Conservation (phyloP, 2,329 filamentous ascomycete species). For the Aspergillus uvarum region DNA sequence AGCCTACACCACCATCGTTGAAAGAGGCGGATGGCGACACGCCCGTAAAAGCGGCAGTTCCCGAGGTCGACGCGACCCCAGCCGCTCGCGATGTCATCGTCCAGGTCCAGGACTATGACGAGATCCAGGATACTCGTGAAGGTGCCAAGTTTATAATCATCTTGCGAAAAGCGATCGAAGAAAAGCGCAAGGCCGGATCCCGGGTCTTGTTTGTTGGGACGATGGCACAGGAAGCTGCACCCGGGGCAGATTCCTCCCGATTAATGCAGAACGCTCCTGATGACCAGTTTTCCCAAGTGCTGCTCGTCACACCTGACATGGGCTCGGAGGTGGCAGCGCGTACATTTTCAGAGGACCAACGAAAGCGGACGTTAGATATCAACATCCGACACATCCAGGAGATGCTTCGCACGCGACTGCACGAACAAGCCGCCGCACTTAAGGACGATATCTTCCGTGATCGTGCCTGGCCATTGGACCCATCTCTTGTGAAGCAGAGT, state of each 20-base stretch:
- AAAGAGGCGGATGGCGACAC: constrained; percentile 12
- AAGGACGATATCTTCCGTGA: constrained; percentile 33
- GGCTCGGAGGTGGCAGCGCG: constrained; percentile 37
- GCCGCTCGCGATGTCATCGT: constrained; percentile 60
- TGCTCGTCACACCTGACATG: constrained; percentile 55
- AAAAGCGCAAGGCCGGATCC: constrained; percentile 68
- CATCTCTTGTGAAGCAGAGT: constrained; percentile 32
- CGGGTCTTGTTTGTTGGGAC: constrained; percentile 79
- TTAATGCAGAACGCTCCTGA: constrained; percentile 48
- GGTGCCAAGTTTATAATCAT: constrained; percentile 68
- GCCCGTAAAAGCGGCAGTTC: constrained; percentile 3
- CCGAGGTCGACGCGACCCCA: constrained; percentile 17
- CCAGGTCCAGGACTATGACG: constrained; percentile 77
- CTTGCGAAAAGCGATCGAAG: constrained; percentile 70
- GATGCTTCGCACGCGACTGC: constrained; percentile 54
- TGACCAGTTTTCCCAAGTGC: constrained; percentile 52
- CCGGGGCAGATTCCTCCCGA: constrained; percentile 43
- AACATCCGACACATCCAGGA: constrained; percentile 65
- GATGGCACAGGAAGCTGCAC: constrained; percentile 54
- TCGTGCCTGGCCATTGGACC: constrained; percentile 33
- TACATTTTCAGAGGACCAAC: constrained; percentile 51
- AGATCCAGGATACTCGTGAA: constrained; percentile 68
- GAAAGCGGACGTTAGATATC: constrained; percentile 52
- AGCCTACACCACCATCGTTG: constrained; percentile 5
- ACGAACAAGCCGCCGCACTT: constrained; percentile 31